Percentiles rank a stretch among this genome's conserved stretches.
These are phyloP conservation scores for Solanum hybrid DNA, from an alignment of 305 asterid genomes.

Conservation along the genomic window DNA sequence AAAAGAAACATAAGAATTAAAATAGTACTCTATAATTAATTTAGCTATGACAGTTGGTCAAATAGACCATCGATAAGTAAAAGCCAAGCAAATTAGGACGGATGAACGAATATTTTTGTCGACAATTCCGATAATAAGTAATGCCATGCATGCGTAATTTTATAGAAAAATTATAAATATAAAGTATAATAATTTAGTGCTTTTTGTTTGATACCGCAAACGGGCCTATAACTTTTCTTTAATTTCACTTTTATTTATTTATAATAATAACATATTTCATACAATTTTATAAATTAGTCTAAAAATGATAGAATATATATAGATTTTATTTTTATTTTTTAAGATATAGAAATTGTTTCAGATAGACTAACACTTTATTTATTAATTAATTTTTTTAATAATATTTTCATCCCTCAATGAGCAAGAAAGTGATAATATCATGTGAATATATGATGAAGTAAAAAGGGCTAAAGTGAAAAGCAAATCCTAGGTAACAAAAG, in stretches of 20 bases:
- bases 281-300: not conserved
- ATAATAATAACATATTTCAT: no score
- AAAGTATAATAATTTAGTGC: not conserved
- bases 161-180: not conserved
- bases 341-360: not conserved
- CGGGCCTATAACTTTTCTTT: not conserved
- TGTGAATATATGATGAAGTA: not conserved
- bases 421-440: not conserved
- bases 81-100: not conserved
- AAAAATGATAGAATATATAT: not conserved
- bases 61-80: not conserved
- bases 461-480: slow-evolving; percentile 4
- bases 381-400: not conserved
- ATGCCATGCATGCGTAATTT: not conserved
- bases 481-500: not conserved
- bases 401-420: not conserved
- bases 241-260: not conserved
- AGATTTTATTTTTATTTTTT: not conserved
- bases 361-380: not conserved
- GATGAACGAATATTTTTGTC: not conserved
- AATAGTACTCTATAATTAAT: not conserved
- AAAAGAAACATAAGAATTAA: not conserved
- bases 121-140: not conserved
- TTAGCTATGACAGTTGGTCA: not conserved
- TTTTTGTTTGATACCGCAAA: not conserved